These are phyloP conservation scores for Balakata baccata DNA, from an alignment of 345 rosid genomes.

Conservation along the genomic window DNA sequence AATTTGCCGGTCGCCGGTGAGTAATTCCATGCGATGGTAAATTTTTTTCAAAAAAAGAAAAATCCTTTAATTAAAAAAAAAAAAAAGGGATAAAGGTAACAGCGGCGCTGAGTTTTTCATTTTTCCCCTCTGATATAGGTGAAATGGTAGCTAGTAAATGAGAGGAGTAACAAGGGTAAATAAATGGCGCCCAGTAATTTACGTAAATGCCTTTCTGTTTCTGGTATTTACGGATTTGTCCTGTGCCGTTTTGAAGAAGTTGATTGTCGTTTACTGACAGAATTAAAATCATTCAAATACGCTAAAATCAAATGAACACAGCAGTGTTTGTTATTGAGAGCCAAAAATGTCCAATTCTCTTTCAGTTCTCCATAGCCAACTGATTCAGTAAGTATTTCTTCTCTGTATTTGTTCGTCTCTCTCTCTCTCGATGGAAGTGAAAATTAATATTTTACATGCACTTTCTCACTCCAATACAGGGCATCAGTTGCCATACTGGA, in stretches of 20 bases:
- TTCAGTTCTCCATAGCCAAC: slow-evolving; percentile 40
- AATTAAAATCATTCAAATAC: neutral
- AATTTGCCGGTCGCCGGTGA: slow-evolving; percentile 42
- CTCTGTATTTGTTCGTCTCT: neutral
- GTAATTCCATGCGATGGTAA: slow-evolving; percentile 42
- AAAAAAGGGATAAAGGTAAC: neutral
- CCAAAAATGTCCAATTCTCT: slow-evolving; percentile 37
- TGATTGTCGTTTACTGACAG: neutral
- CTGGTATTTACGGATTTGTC: neutral
- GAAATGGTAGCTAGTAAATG: slow-evolving; percentile 17
- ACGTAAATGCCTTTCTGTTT: neutral
- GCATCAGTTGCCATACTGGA: slow-evolving; percentile 38
- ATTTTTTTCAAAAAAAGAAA: too few species aligned
- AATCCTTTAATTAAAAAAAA: neutral
- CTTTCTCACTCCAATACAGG: slow-evolving; percentile 32
- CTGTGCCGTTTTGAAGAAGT: neutral
- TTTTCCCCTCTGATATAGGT: neutral
- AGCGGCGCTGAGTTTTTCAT: slow-evolving; percentile 12
- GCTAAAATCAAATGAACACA: neutral
- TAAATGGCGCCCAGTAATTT: neutral
- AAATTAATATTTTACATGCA: neutral
- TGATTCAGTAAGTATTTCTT: slow-evolving; percentile 42
- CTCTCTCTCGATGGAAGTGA: neutral
- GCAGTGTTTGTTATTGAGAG: neutral
- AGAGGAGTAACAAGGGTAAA: slow-evolving; percentile 9